Evolutionary conservation across 23 red algal genomes (phyloP).

Genomic region (Gracilariopsis chorda): DNA sequence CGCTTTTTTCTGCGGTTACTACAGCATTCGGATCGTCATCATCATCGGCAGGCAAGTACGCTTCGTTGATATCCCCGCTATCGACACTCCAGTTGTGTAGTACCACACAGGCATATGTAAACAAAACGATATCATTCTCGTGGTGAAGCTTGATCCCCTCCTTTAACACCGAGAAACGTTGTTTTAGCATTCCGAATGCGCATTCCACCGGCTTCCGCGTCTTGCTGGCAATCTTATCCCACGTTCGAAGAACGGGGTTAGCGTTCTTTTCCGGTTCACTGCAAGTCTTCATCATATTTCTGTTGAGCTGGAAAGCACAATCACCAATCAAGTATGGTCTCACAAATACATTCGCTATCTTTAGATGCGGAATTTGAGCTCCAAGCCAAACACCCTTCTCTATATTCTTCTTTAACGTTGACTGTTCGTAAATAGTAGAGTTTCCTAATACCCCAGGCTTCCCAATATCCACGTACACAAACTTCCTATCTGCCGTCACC

Average conservation of each 20-base stretch:
- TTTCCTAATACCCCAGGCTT: constrained; percentile 1
- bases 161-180: not conserved
- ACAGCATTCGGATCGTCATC: not conserved
- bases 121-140: constrained; percentile 13
- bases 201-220: constrained; percentile 22
- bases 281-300: constrained; percentile 16
- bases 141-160: not conserved
- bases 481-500: not conserved
- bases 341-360: not conserved
- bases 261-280: not conserved
- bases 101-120: too few relatives aligned
- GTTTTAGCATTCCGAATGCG: constrained; percentile 24
- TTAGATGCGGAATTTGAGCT: not conserved
- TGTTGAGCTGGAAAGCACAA: not conserved
- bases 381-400: not conserved
- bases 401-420: constrained; percentile 5
- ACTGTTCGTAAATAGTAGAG: not conserved
- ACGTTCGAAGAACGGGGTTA: not conserved
- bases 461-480: not conserved
- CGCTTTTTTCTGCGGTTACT: not conserved
- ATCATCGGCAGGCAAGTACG: not conserved
- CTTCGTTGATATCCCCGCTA: too few relatives aligned
- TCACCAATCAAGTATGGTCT: constrained; percentile 10
- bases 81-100: too few relatives aligned
- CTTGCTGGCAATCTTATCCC: not conserved